Evolutionary conservation across 257 asterid species (phyloP), one percentile per base, ranked within the genome.

Genomic region (Nicotiana paniculata): DNA sequence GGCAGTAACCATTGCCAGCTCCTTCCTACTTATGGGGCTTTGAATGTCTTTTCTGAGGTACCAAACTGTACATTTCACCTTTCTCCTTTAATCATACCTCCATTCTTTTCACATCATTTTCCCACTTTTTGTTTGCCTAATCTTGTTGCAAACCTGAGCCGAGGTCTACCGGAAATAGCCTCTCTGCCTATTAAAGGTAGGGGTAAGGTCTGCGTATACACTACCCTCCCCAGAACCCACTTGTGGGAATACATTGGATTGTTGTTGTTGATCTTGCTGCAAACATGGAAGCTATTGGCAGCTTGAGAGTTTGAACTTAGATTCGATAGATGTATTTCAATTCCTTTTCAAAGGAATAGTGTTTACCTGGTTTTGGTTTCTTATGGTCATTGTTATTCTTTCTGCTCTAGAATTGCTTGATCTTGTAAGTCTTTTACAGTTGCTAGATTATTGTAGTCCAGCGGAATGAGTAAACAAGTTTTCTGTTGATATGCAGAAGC

Each of bases 41-140:
- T 82, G 81, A 26, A 82, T 82, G 84, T 72, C 84, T 46, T 75
- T 82, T 59, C 12, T 46, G 72, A 82, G 84, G 84, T 82, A 80
- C 82, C 63, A 80, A 37, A 70, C 57, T 39, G 30, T 57, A 21
- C 37, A 37, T 61, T 37, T n/a, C 11, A 13, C 59, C 72, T 35
- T 79, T 74, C 12, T 48, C 62, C 37, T 79, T 35, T 37, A 18
- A n/a, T 55, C 32, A 46, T 46, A 46, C 16, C n/a, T 70, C 8
- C 30, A 69, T 69, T 1, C 6, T 32, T 77, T 77, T 57, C 54
- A 3, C 30, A 69, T 69, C 12, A 35, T 77, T 77, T 77, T 57
- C 35, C 53, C 18, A 78, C 32, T 46, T 33, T 69, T 37, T 70
- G 33, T 39, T 69, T 72, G 35, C 35, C 32, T 77, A n/a, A 55